These are phyloP conservation scores for Zopfochytrium polystomum DNA, from an alignment of 371 early-diverging fungal species.

Conservation along the genomic window DNA sequence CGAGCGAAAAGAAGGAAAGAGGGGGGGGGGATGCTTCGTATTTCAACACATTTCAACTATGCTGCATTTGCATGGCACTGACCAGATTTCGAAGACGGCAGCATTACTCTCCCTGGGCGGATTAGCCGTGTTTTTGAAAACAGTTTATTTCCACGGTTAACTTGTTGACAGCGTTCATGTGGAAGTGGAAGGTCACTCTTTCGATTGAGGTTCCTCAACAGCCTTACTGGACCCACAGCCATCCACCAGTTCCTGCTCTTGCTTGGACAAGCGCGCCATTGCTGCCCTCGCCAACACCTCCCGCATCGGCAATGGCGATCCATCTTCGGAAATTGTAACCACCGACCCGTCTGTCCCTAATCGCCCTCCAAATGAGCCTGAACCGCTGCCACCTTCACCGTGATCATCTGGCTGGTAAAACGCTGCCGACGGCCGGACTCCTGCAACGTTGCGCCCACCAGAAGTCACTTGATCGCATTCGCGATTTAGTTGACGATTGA, in stretches of 20 bases:
- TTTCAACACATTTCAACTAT: too few relatives aligned
- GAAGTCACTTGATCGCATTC: conserved; percentile 12
- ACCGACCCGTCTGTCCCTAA: not conserved
- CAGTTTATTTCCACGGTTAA: too few relatives aligned
- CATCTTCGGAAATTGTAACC: not conserved
- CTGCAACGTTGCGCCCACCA: conserved; percentile 31
- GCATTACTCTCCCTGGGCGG: too few relatives aligned
- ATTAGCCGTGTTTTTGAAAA: too few relatives aligned
- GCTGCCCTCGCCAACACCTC: conserved; percentile 40
- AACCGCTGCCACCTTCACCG: conserved; percentile 21
- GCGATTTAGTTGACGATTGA: conserved; percentile 65
- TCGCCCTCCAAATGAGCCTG: conserved; percentile 1
- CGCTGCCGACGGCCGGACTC: conserved; percentile 8
- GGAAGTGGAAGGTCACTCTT: too few relatives aligned
- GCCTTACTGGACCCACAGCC: too few relatives aligned
- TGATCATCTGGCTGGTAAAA: conserved; percentile 10
- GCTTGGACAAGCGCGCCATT: conserved; percentile 29
- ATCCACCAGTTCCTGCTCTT: conserved; percentile 39
- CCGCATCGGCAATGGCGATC: conserved; percentile 16
- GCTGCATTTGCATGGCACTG: too few relatives aligned
- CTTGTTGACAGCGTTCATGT: too few relatives aligned
- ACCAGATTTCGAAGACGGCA: too few relatives aligned
- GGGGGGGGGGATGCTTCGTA: too few relatives aligned
- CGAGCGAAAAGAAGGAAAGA: too few relatives aligned
- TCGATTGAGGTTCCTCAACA: too few relatives aligned